A percentile compares a stretch with the other conserved stretches of the same genome.
Evolutionary conservation across 2,329 filamentous ascomycete genomes (phyloP).

Genomic region (Penicillium fuscoglaucum): DNA sequence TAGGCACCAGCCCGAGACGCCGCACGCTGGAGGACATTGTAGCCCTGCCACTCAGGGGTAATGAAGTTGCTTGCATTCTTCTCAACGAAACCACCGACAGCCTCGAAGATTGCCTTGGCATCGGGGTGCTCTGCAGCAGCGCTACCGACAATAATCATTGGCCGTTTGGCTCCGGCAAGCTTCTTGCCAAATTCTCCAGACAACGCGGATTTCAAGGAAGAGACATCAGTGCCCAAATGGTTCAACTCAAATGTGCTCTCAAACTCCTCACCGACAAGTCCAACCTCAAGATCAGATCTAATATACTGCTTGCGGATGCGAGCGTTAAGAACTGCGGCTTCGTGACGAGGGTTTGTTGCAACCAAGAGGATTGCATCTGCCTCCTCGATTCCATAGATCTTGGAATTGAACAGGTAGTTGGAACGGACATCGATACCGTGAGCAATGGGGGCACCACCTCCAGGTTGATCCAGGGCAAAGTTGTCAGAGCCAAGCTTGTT

Average conservation of each 20-base stretch:
- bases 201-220: conserved; percentile 80
- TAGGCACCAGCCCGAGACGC: conserved; percentile 92
- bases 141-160: conserved; percentile 96
- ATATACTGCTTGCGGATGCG: conserved; percentile 98
- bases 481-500: conserved; percentile 98
- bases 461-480: conserved; percentile 84
- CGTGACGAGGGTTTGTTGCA: conserved; percentile 91
- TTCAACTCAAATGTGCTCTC: conserved; percentile 95
- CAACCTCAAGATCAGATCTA: conserved; percentile 89
- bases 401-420: conserved; percentile 97
- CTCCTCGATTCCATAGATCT: conserved; percentile 89
- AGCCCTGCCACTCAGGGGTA: conserved; percentile 92
- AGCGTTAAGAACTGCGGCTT: conserved; percentile 92
- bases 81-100: conserved; percentile 84
- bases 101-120: conserved; percentile 90
- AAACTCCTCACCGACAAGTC: conserved; percentile 85
- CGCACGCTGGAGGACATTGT: conserved; percentile 91
- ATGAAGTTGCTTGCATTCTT: conserved; percentile 88
- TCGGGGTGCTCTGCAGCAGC: conserved; percentile 88
- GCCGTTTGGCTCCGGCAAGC: conserved; percentile 79
- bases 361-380: conserved; percentile 89
- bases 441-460: conserved; percentile 77
- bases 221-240: conserved; percentile 77
- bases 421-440: conserved; percentile 92
- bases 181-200: conserved; percentile 90